Evolutionary conservation across 768 basidiomycete genomes (phyloP).

Genomic region (Lentinula boryana): DNA sequence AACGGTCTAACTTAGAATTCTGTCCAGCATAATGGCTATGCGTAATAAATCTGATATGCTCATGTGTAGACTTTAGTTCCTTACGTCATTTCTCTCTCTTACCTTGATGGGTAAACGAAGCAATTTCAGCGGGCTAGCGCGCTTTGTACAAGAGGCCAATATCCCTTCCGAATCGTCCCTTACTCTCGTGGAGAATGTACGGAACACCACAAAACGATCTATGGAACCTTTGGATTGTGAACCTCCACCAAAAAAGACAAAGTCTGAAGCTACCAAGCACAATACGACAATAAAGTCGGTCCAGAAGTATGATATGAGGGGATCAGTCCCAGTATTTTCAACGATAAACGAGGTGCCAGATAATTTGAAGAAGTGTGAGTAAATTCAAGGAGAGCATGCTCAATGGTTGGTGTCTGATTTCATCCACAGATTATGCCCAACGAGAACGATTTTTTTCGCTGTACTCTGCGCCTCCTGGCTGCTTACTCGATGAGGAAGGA

Average conservation of each 20-base stretch:
- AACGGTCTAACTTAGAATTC: neutral
- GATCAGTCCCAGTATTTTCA: conserved; percentile 68
- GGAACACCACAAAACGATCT: neutral
- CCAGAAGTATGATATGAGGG: conserved; percentile 59
- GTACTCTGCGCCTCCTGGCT: conserved; percentile 64
- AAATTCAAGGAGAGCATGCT: neutral
- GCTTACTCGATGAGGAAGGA: conserved; percentile 90
- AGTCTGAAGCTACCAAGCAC: neutral
- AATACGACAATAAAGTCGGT: conserved; percentile 17
- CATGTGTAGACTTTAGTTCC: neutral
- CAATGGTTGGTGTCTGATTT: neutral
- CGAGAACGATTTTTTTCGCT: conserved; percentile 75
- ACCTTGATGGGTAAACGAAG: neutral
- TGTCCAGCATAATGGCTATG: neutral
- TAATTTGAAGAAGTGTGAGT: conserved; percentile 79
- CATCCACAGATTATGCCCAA: conserved; percentile 73
- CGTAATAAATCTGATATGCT: neutral
- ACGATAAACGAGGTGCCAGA: conserved; percentile 63
- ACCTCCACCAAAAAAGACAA: neutral
- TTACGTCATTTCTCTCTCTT: neutral
- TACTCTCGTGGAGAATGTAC: neutral
- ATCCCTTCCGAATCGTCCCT: neutral
- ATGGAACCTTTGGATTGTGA: neutral
- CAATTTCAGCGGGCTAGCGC: neutral
- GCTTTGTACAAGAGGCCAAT: neutral